These are phyloP conservation scores for Spathaspora hagerdaliae DNA, from an alignment of 805 yeast species.

Conservation along the genomic window DNA sequence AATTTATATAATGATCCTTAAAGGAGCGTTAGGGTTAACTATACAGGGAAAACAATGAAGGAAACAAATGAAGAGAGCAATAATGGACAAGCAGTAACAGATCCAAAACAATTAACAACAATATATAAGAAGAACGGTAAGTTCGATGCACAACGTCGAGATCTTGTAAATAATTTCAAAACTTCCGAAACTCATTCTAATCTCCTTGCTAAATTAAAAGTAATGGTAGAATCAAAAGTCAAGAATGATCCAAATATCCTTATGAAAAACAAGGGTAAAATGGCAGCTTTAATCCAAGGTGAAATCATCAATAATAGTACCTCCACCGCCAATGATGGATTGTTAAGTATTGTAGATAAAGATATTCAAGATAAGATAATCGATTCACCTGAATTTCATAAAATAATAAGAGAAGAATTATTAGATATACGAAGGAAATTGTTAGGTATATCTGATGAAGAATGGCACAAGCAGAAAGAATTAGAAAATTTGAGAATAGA, in stretches of 20 bases:
- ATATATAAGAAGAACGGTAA: conserved; percentile 46
- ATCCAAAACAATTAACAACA: conserved; percentile 37
- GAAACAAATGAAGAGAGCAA: too few species aligned
- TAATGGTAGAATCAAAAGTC: conserved; percentile 44
- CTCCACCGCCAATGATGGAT: conserved; percentile 2
- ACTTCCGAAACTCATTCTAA: conserved; percentile 38
- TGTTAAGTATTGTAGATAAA: conserved; percentile 39
- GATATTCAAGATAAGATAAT: conserved; percentile 42
- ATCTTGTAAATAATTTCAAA: conserved; percentile 41
- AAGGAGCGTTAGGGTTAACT: too few species aligned
- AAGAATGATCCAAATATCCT: conserved; percentile 45
- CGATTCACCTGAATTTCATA: conserved; percentile 39
- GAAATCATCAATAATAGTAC: conserved; percentile 32
- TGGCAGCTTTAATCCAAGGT: conserved; percentile 51
- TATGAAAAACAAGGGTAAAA: conserved; percentile 45
- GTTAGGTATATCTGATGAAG: conserved; percentile 38
- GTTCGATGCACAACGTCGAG: conserved; percentile 44
- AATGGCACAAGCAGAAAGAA: conserved; percentile 15
- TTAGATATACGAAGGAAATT: conserved; percentile 27
- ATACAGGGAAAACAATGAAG: too few species aligned
- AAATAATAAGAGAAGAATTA: conserved; percentile 25
- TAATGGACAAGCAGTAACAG: conserved; percentile 8
- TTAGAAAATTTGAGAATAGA: conserved; percentile 7
- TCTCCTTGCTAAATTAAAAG: conserved; percentile 33
- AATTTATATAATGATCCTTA: too few species aligned